These are phyloP conservation scores for Apiospora hydei DNA, from an alignment of 2,329 filamentous ascomycete genomes.

Conservation along the genomic window DNA sequence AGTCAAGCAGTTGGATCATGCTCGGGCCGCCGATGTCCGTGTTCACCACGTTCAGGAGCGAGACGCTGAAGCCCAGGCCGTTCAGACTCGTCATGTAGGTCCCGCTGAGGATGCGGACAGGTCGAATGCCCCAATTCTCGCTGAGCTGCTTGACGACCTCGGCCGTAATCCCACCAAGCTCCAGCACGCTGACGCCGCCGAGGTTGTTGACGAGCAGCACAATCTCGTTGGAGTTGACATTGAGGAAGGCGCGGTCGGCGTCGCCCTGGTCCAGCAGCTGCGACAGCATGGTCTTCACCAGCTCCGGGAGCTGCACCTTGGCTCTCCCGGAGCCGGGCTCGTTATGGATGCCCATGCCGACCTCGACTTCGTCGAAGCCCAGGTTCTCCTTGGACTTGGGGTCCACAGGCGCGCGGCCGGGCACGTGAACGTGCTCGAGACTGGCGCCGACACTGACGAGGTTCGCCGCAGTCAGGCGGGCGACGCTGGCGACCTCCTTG, in stretches of 20 bases:
- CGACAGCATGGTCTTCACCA: slow-evolving; percentile 71
- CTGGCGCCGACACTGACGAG: slow-evolving; percentile 86
- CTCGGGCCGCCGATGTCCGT: slow-evolving; percentile 65
- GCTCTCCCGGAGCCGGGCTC: slow-evolving; percentile 65
- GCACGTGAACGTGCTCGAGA: slow-evolving; percentile 91
- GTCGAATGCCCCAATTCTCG: slow-evolving; percentile 63
- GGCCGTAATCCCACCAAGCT: slow-evolving; percentile 74
- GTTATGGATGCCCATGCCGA: slow-evolving; percentile 83
- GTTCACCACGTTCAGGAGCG: slow-evolving; percentile 69
- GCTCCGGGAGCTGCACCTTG: slow-evolving; percentile 58
- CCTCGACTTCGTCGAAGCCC: slow-evolving; percentile 63
- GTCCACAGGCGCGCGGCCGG: slow-evolving; percentile 69
- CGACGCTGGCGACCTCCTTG: slow-evolving; percentile 75
- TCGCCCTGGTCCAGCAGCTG: slow-evolving; percentile 73
- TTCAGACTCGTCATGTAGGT: slow-evolving; percentile 84
- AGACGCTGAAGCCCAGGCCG: slow-evolving; percentile 77
- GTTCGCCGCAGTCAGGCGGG: slow-evolving; percentile 75
- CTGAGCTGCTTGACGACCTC: slow-evolving; percentile 71
- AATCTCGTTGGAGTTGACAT: slow-evolving; percentile 67
- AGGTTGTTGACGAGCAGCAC: slow-evolving; percentile 80
- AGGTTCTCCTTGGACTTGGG: slow-evolving; percentile 61
- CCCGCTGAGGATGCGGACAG: slow-evolving; percentile 70
- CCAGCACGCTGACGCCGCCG: slow-evolving; percentile 75
- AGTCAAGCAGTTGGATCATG: slow-evolving; percentile 75
- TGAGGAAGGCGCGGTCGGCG: slow-evolving; percentile 73